Evolutionary conservation across 805 yeast species (phyloP).

Genomic region (Cyberlindnera meyerae): DNA sequence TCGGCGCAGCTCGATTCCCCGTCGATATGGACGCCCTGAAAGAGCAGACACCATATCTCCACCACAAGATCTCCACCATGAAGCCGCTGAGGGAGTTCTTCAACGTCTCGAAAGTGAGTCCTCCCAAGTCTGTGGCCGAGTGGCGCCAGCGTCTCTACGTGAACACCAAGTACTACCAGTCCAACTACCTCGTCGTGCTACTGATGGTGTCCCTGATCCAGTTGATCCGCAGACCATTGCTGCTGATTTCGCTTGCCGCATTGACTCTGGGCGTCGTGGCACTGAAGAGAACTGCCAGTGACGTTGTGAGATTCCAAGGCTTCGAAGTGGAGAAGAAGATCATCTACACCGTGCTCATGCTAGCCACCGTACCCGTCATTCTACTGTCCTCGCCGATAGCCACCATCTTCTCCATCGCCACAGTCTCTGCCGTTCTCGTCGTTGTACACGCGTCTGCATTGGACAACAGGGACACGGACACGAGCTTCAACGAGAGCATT

Average conservation of each 20-base stretch:
- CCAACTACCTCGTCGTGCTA: conserved; percentile 20
- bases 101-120: conserved; percentile 11
- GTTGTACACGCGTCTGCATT: conserved; percentile 13
- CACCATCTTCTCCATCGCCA: conserved; percentile 8
- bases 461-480: conserved; percentile 16
- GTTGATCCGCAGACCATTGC: conserved; percentile 18
- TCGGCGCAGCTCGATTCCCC: conserved; percentile 12
- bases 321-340: conserved; percentile 17
- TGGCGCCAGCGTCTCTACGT: conserved; percentile 10
- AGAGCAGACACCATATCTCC: conserved; percentile 22
- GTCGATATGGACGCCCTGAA: conserved; percentile 13
- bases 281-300: conserved; percentile 9
- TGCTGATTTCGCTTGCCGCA: conserved; percentile 10
- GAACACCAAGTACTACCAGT: conserved; percentile 20
- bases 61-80: conserved; percentile 21
- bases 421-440: conserved; percentile 12
- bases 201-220: conserved; percentile 12
- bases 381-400: conserved; percentile 18
- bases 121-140: conserved; percentile 13
- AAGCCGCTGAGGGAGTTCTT: conserved; percentile 21
- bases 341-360: conserved; percentile 8
- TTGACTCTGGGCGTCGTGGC: conserved; percentile 9
- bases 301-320: conserved; percentile 7
- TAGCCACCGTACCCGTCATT: conserved; percentile 19
- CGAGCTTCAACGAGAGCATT: conserved; percentile 21